Conservation (phyloP, 371 early-diverging fungal genomes). For the Mucor mucedo region DNA sequence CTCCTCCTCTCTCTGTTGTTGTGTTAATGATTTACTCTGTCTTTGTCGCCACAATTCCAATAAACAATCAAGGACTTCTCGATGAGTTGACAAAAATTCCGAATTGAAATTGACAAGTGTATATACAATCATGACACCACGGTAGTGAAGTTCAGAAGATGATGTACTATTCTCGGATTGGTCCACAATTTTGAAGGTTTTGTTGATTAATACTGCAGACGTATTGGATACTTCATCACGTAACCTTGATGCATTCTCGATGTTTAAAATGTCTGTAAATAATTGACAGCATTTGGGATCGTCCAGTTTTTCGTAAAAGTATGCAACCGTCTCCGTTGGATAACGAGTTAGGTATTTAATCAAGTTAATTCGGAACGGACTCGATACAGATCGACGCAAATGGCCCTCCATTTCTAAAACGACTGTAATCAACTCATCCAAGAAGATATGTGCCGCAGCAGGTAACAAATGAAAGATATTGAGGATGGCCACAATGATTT, state of each 20-base stretch:
- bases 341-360: conserved; percentile 91
- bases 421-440: conserved; percentile 87
- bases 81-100: conserved; percentile 62
- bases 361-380: conserved; percentile 92
- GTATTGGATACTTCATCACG: conserved; percentile 72
- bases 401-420: conserved; percentile 86
- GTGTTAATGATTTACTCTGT: conserved; percentile 35
- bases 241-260: conserved; percentile 68
- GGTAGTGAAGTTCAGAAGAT: conserved; percentile 42
- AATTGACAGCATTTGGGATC: conserved; percentile 62
- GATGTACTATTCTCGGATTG: conserved; percentile 27
- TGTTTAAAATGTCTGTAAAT: conserved; percentile 72
- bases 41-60: conserved; percentile 60
- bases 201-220: conserved; percentile 59
- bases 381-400: conserved; percentile 81
- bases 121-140: conserved; percentile 70
- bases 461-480: conserved; percentile 94
- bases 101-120: conserved; percentile 63
- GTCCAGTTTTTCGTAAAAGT: conserved; percentile 80
- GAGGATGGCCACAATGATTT: conserved; percentile 92
- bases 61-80: conserved; percentile 57
- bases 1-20: conserved; percentile 60
- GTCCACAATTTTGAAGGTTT: conserved; percentile 50
- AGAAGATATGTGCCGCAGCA: conserved; percentile 87
- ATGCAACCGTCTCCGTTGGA: conserved; percentile 81